Base-by-base conservation (phyloP, 2,329 filamentous ascomycete species). In the Monosporascus cannonballus region DNA sequence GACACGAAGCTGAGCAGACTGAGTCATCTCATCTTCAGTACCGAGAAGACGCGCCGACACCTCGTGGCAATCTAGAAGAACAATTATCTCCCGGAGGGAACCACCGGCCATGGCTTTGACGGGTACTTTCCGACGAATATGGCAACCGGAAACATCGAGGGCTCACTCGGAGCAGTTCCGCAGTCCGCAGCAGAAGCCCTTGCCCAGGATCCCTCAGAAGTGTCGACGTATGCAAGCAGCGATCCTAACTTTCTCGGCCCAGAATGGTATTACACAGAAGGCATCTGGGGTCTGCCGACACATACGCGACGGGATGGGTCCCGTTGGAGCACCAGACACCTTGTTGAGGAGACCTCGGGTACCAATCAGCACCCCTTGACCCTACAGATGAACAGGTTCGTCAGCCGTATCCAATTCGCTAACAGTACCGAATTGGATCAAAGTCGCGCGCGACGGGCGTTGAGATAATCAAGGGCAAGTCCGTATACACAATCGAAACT, bases 271-370 rank as follows among this genome's bases (percentile, higher is more conserved):
- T 54, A 54, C 4, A 53, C 54, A 2, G 50, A 49, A 0, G 58
- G 56, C 14, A 49, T 56, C 22, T 59, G 54, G 42, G 58, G 57
- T 5, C 22, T 60, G n/a, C 57, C 58, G 22, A 47, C 47, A 14
- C 58, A 60, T 48, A 54, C 54, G 18, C 55, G 49, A 25, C 54
- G 9, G 11, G 51, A 38, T 37, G 49, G 53, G 15, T 25, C 38
- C 14, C 55, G 59, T 27, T 61, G 68, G 36, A 80, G 76, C 51
- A 71, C 77, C 41, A 77, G 71, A 60, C 79, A 80, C 52, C 75
- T 72, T 63, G 79, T 76, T 50, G 30, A 75, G 66, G 54, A 78
- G 56, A 49, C 69, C 71, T 59, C 74, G 65, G 56, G 77, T 63
- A 8, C 72, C 71, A 51, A 76, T 62, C 54, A 71, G 65, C 49